Evolutionary conservation across 2,329 filamentous ascomycete genomes (phyloP), one percentile per base, ranked within the genome.

Genomic region (Fusarium anthophilum): DNA sequence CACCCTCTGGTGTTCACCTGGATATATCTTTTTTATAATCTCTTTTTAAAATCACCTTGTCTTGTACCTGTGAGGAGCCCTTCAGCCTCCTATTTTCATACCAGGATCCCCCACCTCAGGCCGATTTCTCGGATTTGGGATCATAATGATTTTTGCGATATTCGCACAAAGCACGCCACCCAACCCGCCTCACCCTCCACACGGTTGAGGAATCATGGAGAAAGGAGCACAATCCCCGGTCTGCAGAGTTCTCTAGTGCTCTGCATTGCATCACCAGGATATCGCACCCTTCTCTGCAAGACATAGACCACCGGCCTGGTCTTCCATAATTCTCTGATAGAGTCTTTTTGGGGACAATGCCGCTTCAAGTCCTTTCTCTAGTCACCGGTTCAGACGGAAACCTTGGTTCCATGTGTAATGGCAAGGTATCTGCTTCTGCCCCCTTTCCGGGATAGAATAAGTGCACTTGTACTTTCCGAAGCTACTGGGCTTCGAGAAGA

Each of bases 401-500:
- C 18, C 32, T 45, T 53, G 32, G 4, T 18, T 24, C 45, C 35
- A 60, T 47, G 10, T 41, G 20, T 45, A 26, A 56, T 45, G 66
- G 26, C n/a, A 24, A 43, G 45, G 28, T 32, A 47, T 66, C 3
- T 66, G 45, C 59, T 55, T 70, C 67, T 65, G 37, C 35, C 20
- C 20, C 38, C 17, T 32, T 20, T 22, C 59, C 47, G 66, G 53
- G 53, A 70, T 55, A 55, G 66, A 66, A 28, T 57, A 61, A 62
- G 50, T 54, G 61, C 15, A 56, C 68, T 71, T 61, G 48, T 41
- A 71, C 32, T 55, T 55, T 67, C 68, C 61, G 68, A 71, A 45
- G 67, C 67, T 65, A 70, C 67, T 70, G 66, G 67, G 67, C 66
- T 70, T 70, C 67, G 58, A 67, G 70, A 68, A 63, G 70, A 63